Percentiles rank a stretch among this genome's conserved stretches.
phyloP scores from a whole-genome alignment of 2,329 filamentous ascomycete genomes.

The Didymella pomorum region DNA sequence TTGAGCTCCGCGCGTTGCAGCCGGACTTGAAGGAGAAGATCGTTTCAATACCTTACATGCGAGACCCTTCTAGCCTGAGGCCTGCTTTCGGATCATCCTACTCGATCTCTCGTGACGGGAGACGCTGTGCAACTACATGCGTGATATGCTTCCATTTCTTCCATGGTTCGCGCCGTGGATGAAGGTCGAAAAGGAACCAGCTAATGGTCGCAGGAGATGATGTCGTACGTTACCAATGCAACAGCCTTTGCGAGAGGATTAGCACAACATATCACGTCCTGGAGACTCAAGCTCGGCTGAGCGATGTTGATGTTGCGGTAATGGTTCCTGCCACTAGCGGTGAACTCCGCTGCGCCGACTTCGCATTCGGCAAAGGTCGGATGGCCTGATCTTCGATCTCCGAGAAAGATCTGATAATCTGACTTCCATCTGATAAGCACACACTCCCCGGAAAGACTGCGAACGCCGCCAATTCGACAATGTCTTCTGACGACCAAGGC shows the following conservation, averaged over 20 bases:
- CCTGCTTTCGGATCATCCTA: neutral
- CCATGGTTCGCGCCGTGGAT: neutral
- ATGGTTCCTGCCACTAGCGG: conserved; percentile 3
- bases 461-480: conserved; percentile 26
- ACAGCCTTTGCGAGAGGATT: too few species aligned
- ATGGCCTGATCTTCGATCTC: conserved; percentile 19
- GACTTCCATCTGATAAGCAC: conserved; percentile 38
- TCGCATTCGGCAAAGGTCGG: conserved; percentile 31
- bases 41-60: neutral
- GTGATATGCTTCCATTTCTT: neutral
- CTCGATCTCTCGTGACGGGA: too few species aligned
- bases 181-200: too few species aligned
- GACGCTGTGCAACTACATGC: too few species aligned
- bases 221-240: too few species aligned
- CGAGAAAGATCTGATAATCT: conserved; percentile 1
- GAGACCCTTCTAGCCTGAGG: neutral
- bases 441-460: conserved; percentile 13
- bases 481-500: conserved; percentile 29
- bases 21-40: neutral
- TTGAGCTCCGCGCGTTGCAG: neutral
- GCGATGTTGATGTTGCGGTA: neutral
- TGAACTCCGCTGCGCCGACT: conserved; percentile 21
- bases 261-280: neutral
- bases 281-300: neutral
- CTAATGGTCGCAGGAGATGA: too few species aligned